Conservation (phyloP, 495 filamentous ascomycete species). For the Cudoniella acicularis region DNA sequence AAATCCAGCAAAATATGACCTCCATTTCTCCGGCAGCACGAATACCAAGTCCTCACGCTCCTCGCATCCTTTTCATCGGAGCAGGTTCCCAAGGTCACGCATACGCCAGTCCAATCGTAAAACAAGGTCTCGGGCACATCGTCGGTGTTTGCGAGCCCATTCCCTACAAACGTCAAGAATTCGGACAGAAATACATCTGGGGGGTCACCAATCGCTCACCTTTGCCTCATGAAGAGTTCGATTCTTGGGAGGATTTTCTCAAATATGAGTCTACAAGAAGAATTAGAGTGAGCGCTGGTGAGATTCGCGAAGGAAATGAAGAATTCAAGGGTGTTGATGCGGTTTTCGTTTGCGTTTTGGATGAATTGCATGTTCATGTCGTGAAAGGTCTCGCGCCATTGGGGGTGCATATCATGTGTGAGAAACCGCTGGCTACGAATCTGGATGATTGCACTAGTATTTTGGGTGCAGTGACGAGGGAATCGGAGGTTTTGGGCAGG, state of each 20-base stretch:
- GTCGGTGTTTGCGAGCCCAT: constrained; percentile 80
- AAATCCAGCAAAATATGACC: no score
- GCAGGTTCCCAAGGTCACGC: background rate
- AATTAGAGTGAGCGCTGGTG: constrained; percentile 46
- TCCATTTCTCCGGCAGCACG: no score
- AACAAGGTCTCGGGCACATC: constrained; percentile 26
- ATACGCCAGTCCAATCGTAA: background rate
- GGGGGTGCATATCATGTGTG: constrained; percentile 78
- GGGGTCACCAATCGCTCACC: constrained; percentile 34
- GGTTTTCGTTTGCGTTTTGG: constrained; percentile 78
- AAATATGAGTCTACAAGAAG: constrained; percentile 58
- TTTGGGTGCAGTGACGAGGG: constrained; percentile 45
- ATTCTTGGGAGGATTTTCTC: constrained; percentile 71
- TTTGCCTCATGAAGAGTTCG: constrained; percentile 56
- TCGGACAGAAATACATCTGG: constrained; percentile 67
- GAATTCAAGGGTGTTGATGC: constrained; percentile 61
- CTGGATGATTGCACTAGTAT: constrained; percentile 70
- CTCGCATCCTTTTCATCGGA: background rate
- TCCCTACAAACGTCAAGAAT: constrained; percentile 62
- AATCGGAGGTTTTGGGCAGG: background rate
- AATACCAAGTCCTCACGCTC: no score
- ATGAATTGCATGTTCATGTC: constrained; percentile 79
- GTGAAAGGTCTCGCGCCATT: constrained; percentile 62
- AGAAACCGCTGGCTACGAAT: constrained; percentile 85
- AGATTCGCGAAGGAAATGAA: constrained; percentile 18